Conservation (phyloP, 139 green algal genomes). For the Trebouxia sp. region DNA sequence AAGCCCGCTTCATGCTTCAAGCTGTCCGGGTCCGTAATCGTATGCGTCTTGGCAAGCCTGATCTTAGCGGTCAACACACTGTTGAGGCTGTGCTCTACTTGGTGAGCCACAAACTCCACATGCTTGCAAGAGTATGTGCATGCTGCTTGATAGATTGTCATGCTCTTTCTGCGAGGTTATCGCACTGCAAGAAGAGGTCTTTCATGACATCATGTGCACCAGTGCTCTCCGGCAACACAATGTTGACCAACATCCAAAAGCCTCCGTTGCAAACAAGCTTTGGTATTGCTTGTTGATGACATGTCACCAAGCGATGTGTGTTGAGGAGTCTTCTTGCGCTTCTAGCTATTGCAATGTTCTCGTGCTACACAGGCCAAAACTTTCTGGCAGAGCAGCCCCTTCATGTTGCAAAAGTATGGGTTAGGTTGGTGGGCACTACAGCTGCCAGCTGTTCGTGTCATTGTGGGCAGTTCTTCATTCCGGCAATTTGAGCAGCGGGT, state of each 20-base stretch:
- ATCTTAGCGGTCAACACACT: constrained; percentile 14
- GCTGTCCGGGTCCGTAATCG: constrained; percentile 25
- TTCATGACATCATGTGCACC: too few relatives aligned
- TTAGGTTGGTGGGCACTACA: constrained; percentile 26
- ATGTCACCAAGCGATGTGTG: neutral
- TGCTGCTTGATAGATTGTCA: too few relatives aligned
- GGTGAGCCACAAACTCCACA: constrained; percentile 5
- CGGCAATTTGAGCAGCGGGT: constrained; percentile 22
- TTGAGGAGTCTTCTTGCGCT: constrained; percentile 6
- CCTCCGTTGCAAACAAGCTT: neutral
- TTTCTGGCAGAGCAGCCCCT: constrained; percentile 30
- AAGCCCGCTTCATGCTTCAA: neutral
- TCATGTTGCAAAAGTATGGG: constrained; percentile 29
- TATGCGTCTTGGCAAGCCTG: constrained; percentile 22
- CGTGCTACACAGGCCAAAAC: constrained; percentile 20
- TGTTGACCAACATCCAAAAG: neutral
- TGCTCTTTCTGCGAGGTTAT: too few relatives aligned
- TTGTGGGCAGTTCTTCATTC: constrained; percentile 13
- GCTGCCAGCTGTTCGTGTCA: constrained; percentile 19
- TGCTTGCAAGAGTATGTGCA: constrained; percentile 16
- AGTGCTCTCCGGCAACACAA: too few relatives aligned
- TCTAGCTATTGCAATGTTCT: neutral
- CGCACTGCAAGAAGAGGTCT: too few relatives aligned
- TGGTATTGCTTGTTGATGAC: neutral
- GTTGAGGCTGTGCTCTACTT: constrained; percentile 24